A percentile compares a stretch with the other conserved stretches of the same genome.
Evolutionary conservation across 139 green algal genomes (phyloP).

Genomic region (Asterochloris erici): DNA sequence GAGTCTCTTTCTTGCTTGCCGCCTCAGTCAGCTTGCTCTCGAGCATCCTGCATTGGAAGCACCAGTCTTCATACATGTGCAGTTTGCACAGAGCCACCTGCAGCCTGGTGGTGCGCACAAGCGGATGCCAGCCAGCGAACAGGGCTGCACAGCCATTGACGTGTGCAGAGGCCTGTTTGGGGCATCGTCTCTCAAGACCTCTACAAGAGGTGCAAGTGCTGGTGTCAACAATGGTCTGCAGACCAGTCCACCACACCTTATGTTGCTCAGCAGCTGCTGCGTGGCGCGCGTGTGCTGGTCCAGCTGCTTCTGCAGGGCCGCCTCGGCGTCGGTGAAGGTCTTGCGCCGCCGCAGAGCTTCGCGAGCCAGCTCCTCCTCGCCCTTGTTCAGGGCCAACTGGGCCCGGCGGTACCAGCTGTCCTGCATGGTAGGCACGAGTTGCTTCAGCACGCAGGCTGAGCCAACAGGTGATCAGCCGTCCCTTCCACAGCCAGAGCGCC

Average conservation of each 20-base stretch:
- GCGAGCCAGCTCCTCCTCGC: slow-evolving; percentile 94
- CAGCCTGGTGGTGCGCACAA: no score
- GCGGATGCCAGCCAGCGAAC: no score
- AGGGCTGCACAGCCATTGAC: no score
- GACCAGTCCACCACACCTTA: slow-evolving; percentile 27
- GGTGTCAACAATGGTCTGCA: no score
- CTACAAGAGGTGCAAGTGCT: no score
- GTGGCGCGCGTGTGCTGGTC: slow-evolving; percentile 82
- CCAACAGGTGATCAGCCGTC: not conserved
- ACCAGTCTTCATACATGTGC: no score
- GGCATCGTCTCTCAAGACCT: no score
- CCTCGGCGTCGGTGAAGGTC: slow-evolving; percentile 79
- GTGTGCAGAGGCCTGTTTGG: no score
- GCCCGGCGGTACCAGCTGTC: slow-evolving; percentile 87
- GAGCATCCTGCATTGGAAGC: slow-evolving; percentile 40
- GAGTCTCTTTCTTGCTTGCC: slow-evolving; percentile 97
- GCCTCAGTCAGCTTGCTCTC: slow-evolving; percentile 90
- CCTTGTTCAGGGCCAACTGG: slow-evolving; percentile 91
- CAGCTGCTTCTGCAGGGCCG: slow-evolving; percentile 80
- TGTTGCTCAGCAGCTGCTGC: slow-evolving; percentile 88
- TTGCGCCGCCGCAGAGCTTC: slow-evolving; percentile 91
- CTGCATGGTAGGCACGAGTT: not conserved
- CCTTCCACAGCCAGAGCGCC: not conserved
- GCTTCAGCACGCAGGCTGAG: no score
- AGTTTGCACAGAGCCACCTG: no score